Evolutionary conservation across 2,329 filamentous ascomycete species (phyloP), one percentile per base, ranked within the genome.

Genomic region (Simplicillium aogashimaense): DNA sequence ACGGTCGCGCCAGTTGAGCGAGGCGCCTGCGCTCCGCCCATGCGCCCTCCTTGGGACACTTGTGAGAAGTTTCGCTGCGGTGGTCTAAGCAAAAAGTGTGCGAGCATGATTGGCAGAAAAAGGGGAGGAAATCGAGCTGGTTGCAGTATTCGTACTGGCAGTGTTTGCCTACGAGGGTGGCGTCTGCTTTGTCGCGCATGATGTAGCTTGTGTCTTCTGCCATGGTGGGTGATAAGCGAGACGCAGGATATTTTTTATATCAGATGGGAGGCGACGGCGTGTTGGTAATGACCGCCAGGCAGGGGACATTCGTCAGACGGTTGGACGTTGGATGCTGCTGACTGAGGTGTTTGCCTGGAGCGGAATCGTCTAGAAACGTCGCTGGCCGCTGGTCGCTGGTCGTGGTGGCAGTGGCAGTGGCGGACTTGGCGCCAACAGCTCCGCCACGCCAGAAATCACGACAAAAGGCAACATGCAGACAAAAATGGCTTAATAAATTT

Each of bases 111-210:
- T 94, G 86, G 67, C 92, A 98, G 56, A 80, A 75, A 63, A 97
- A 97, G 4, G 92, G 92, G 4, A 98, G 78, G 61, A 98, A 97
- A 64, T 97, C 92, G 45, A 97, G 84, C 57, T 92, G 85, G 58
- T 89, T 83, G 71, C 92, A 98, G 70, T 87, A 94, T 48, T 83
- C 70, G 64, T 85, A 82, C 61, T 95, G 80, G 74, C 92, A 98
- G 69, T 95, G 89, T 46, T 78, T 78, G 61, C 92, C 92, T 51
- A 97, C 83, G 17, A 89, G 76, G 53, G 86, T 82, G 36, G 89
- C 82, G 63, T 95, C 89, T 58, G 72, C 57, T 44, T 63, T 73
- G 53, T 78, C 74, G 54, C 83, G 72, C 82, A 89, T 89, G 58
- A 81, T 73, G 67, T 81, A 87, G 58, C 70, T 81, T 36, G 69